Percentiles rank a stretch among this genome's conserved stretches.
Conservation (phyloP, 1,284 basidiomycete genomes). For the Irpex sp. region DNA sequence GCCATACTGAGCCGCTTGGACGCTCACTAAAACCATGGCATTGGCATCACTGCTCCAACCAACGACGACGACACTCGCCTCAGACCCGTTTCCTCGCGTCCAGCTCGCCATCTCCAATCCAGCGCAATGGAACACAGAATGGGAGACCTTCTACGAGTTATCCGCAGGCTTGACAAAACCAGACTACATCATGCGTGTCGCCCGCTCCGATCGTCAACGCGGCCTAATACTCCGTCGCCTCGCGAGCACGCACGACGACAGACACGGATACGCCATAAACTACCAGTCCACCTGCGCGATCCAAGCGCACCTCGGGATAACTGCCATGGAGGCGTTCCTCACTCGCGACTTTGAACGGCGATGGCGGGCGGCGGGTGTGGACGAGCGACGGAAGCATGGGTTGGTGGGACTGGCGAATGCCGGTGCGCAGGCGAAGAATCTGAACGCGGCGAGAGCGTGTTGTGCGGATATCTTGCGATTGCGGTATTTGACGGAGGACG, state of each 20-base stretch:
- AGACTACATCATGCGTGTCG: background rate
- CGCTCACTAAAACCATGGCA: too few species aligned
- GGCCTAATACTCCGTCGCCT: background rate
- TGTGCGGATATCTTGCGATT: background rate
- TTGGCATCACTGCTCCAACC: too few species aligned
- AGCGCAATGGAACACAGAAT: background rate
- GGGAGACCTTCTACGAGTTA: background rate
- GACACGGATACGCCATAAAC: background rate
- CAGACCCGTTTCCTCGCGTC: background rate
- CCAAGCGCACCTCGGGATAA: background rate
- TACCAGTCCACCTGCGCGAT: background rate
- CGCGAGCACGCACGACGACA: background rate
- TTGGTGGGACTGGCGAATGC: background rate
- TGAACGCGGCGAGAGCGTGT: background rate
- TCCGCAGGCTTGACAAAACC: background rate
- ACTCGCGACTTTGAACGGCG: background rate
- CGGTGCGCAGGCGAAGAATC: background rate
- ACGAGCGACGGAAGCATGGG: background rate
- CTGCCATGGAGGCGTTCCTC: background rate
- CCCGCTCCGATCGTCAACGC: background rate
- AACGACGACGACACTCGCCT: too few species aligned
- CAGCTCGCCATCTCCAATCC: background rate
- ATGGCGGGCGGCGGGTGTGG: background rate
- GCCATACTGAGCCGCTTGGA: too few species aligned
- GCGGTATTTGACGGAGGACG: background rate